Percentiles rank a stretch among this genome's conserved stretches.
phyloP scores from a whole-genome alignment of 768 basidiomycete genomes.

The Sistotremastrum niveocremeum region DNA sequence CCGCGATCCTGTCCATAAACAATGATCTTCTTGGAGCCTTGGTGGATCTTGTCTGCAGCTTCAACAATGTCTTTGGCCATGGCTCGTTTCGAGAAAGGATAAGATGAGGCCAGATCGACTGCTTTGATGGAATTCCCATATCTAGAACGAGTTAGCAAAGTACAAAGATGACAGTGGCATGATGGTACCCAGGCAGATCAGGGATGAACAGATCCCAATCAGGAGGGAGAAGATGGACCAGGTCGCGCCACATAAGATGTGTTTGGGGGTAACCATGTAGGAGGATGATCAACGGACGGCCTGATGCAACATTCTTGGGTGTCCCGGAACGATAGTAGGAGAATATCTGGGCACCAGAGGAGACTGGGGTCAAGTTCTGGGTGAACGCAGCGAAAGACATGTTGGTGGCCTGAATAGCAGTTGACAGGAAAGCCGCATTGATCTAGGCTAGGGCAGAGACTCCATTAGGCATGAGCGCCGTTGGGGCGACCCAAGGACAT shows the following conservation, averaged over 20 bases:
- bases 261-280: conserved; percentile 13
- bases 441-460: too few relatives aligned
- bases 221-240: conserved; percentile 2
- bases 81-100: conserved; percentile 7
- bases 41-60: conserved; percentile 3
- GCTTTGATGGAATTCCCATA: conserved; percentile 9
- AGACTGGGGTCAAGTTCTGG: too few relatives aligned
- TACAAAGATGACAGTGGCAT: too few relatives aligned
- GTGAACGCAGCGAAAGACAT: too few relatives aligned
- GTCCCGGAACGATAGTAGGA: conserved; percentile 1
- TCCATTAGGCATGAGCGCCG: too few relatives aligned
- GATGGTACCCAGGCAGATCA: conserved; percentile 9
- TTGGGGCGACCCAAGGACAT: too few relatives aligned
- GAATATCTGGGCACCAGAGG: conserved; percentile 4
- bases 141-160: background rate
- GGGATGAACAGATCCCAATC: conserved; percentile 8
- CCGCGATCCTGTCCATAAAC: conserved; percentile 11
- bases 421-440: too few relatives aligned
- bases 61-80: conserved; percentile 9
- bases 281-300: conserved; percentile 7
- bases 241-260: conserved; percentile 8
- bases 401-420: too few relatives aligned
- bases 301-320: background rate
- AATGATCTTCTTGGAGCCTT: conserved; percentile 4
- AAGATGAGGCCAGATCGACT: conserved; percentile 2